phyloP scores from a whole-genome alignment of 2,329 filamentous ascomycete species.

The Gaeumannomyces tritici region DNA sequence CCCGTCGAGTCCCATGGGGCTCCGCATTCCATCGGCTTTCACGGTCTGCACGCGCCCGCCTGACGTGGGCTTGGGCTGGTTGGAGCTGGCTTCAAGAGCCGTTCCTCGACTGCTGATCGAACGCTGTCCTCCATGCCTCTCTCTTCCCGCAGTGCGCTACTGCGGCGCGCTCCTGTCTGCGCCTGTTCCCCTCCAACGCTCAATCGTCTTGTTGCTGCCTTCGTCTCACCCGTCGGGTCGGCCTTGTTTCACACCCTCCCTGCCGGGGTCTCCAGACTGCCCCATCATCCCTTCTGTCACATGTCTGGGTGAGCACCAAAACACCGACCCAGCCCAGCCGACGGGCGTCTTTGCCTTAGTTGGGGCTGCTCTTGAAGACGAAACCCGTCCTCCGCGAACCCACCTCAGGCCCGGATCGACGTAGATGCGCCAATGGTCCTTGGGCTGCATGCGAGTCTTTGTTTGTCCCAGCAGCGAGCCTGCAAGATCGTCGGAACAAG shows the following conservation, averaged over 20 bases:
- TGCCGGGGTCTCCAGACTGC: not conserved
- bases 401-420: not conserved
- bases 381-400: not conserved
- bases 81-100: no score
- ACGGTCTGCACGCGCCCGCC: not conserved
- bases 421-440: not conserved
- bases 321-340: not conserved
- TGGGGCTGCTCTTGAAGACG: not conserved
- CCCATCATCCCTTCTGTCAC: not conserved
- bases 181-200: no score
- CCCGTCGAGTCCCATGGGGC: not conserved
- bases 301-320: not conserved
- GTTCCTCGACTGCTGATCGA: no score
- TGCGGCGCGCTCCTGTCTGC: not conserved
- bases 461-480: not conserved
- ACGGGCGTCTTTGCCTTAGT: not conserved
- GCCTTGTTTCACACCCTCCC: no score
- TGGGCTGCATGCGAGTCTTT: not conserved
- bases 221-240: not conserved
- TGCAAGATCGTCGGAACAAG: not conserved
- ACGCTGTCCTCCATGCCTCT: no score
- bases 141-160: not conserved
- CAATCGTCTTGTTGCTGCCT: no score
- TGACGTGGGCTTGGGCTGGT: not conserved
- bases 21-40: conserved; percentile 1